These are phyloP conservation scores for Tremella yokohamensis DNA, from an alignment of 768 basidiomycete genomes.

Conservation along the genomic window DNA sequence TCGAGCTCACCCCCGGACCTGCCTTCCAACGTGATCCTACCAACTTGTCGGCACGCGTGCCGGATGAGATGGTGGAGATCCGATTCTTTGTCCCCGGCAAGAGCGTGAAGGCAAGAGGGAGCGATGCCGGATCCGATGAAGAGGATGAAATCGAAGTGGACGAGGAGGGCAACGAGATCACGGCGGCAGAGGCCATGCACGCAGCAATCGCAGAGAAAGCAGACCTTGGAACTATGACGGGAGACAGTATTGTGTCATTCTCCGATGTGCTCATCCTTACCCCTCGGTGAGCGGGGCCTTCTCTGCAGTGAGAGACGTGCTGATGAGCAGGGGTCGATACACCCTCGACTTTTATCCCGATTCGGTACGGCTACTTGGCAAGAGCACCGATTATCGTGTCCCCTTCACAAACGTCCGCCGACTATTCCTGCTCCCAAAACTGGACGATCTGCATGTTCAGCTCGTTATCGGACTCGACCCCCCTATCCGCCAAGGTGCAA, in stretches of 20 bases:
- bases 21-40: constrained; percentile 18
- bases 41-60: constrained; percentile 51
- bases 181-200: constrained; percentile 94
- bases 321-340: constrained; percentile 70
- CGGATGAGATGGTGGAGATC: constrained; percentile 91
- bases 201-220: constrained; percentile 94
- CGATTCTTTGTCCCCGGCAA: constrained; percentile 81
- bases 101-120: constrained; percentile 37
- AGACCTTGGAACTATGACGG: constrained; percentile 83
- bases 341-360: constrained; percentile 97
- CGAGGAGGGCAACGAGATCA: constrained; percentile 56
- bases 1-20: constrained; percentile 66
- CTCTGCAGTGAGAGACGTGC: constrained; percentile 1
- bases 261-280: constrained; percentile 92
- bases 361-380: constrained; percentile 90
- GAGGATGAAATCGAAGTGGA: constrained; percentile 40
- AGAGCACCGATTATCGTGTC: constrained; percentile 99
- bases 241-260: constrained; percentile 88
- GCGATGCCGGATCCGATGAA: constrained; percentile 39
- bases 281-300: constrained; percentile 55
- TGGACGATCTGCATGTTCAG: constrained; percentile 87
- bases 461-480: constrained; percentile 91
- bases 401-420: constrained; percentile 79
- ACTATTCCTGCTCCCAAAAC: constrained; percentile 86
- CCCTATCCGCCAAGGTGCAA: constrained; percentile 96